Conservation (phyloP, 2,329 filamentous ascomycete genomes). For the Fusarium papillatum region DNA sequence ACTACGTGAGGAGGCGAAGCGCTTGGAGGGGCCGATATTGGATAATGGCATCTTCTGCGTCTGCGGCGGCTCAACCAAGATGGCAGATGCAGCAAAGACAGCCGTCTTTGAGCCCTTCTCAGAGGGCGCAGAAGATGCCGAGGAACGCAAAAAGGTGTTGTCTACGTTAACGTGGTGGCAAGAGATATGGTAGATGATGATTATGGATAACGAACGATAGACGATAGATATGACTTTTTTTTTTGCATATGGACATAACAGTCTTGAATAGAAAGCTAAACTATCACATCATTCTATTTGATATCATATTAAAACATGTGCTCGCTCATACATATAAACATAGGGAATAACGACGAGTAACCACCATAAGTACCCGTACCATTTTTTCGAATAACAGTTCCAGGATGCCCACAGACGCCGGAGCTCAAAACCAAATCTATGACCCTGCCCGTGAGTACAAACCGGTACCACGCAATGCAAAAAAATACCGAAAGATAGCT, state of each 20-base stretch:
- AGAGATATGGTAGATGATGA: conserved; percentile 66
- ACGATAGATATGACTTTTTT: neutral
- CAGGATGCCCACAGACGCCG: neutral
- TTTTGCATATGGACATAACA: neutral
- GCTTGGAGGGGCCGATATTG: conserved; percentile 50
- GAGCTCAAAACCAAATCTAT: neutral
- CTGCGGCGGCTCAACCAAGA: conserved; percentile 70
- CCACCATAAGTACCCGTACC: neutral
- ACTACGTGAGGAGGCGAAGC: conserved; percentile 58
- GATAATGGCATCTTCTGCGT: conserved; percentile 62
- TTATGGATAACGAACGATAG: neutral
- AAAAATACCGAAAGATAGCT: neutral
- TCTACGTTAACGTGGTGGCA: conserved; percentile 64
- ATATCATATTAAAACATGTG: conserved; percentile 20
- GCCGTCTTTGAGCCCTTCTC: conserved; percentile 65
- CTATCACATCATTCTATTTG: neutral
- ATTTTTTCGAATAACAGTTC: neutral
- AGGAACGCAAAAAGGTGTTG: conserved; percentile 54
- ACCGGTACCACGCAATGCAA: neutral
- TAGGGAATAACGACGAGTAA: conserved; percentile 3
- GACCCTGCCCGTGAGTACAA: neutral
- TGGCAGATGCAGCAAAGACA: conserved; percentile 67
- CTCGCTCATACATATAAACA: conserved; percentile 24
- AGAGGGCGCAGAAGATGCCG: conserved; percentile 50
- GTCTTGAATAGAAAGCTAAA: neutral